Evolutionary conservation across 768 basidiomycete species (phyloP).

Genomic region (Royoungia palumana): DNA sequence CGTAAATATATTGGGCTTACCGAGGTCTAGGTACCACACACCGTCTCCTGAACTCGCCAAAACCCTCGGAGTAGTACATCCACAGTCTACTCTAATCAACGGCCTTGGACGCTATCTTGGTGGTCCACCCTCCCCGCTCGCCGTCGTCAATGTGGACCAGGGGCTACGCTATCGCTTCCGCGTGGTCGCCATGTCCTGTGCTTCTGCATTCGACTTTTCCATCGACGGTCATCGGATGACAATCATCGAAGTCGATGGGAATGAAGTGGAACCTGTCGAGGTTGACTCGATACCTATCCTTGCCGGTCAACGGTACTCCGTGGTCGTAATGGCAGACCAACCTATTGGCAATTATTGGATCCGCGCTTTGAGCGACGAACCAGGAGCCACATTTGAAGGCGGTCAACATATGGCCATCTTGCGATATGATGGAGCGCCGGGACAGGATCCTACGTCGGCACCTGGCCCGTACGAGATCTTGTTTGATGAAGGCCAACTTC

Average conservation of each 20-base stretch:
- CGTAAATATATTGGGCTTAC: slow-evolving; percentile 1
- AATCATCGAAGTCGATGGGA: slow-evolving; percentile 48
- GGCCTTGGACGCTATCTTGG: slow-evolving; percentile 42
- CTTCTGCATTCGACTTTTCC: slow-evolving; percentile 35
- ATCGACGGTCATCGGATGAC: slow-evolving; percentile 43
- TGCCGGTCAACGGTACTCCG: slow-evolving; percentile 39
- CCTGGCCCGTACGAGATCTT: slow-evolving; percentile 20
- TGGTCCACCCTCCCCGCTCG: slow-evolving; percentile 36
- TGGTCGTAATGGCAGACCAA: slow-evolving; percentile 42
- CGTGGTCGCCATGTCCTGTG: slow-evolving; percentile 47
- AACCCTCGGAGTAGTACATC: slow-evolving; percentile 4
- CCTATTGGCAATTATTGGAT: slow-evolving; percentile 53
- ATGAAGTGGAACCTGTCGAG: slow-evolving; percentile 36
- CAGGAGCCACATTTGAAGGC: slow-evolving; percentile 24
- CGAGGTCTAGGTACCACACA: slow-evolving; percentile 31
- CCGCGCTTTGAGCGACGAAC: slow-evolving; percentile 37
- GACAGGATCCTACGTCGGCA: slow-evolving; percentile 21
- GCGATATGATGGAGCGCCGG: slow-evolving; percentile 40
- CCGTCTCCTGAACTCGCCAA: slow-evolving; percentile 18
- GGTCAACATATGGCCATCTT: slow-evolving; percentile 48
- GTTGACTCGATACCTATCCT: slow-evolving; percentile 33
- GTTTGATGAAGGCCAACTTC: slow-evolving; percentile 37
- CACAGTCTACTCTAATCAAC: slow-evolving; percentile 47
- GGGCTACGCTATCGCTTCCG: slow-evolving; percentile 49
- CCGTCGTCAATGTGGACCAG: slow-evolving; percentile 40